Percentiles rank a stretch among this genome's conserved stretches.
Conservation (phyloP, 306 rosid species). For the Vicia faba region DNA sequence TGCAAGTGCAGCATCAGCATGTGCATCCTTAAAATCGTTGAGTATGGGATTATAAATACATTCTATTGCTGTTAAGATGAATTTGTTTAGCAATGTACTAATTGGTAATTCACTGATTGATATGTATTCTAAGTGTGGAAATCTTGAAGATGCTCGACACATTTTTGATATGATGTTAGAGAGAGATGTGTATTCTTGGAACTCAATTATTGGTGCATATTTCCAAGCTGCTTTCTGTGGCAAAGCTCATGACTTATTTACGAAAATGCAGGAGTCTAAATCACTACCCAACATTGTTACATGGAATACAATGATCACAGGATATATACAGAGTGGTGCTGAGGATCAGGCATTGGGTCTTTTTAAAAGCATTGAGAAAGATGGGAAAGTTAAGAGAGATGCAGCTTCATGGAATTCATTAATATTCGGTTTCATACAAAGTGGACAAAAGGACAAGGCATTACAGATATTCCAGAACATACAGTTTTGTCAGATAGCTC, state of each 20-base stretch:
- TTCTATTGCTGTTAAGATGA: slow-evolving; percentile 65
- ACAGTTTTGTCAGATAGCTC: slow-evolving; percentile 61
- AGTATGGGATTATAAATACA: slow-evolving; percentile 70
- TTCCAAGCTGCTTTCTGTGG: slow-evolving; percentile 85
- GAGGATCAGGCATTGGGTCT: slow-evolving; percentile 82
- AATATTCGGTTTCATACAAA: slow-evolving; percentile 73
- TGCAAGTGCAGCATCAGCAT: slow-evolving; percentile 69
- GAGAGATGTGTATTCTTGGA: slow-evolving; percentile 88
- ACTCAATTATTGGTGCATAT: slow-evolving; percentile 89
- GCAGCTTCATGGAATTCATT: slow-evolving; percentile 91
- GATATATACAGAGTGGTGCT: slow-evolving; percentile 74
- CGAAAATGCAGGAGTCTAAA: slow-evolving; percentile 78
- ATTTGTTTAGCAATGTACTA: slow-evolving; percentile 48
- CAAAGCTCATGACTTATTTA: slow-evolving; percentile 81
- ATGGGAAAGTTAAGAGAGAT: slow-evolving; percentile 69
- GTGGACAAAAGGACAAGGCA: slow-evolving; percentile 73
- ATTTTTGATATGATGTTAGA: slow-evolving; percentile 64
- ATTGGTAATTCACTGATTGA: slow-evolving; percentile 79
- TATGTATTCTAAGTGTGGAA: slow-evolving; percentile 84
- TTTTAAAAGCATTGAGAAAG: slow-evolving; percentile 74
- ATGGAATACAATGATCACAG: slow-evolving; percentile 91
- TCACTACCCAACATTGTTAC: slow-evolving; percentile 73
- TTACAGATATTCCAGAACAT: slow-evolving; percentile 71
- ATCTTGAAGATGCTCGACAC: slow-evolving; percentile 69
- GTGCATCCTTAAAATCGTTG: slow-evolving; percentile 65